Base-by-base conservation (phyloP, 495 filamentous ascomycete genomes). In the Ramalina peruviana region DNA sequence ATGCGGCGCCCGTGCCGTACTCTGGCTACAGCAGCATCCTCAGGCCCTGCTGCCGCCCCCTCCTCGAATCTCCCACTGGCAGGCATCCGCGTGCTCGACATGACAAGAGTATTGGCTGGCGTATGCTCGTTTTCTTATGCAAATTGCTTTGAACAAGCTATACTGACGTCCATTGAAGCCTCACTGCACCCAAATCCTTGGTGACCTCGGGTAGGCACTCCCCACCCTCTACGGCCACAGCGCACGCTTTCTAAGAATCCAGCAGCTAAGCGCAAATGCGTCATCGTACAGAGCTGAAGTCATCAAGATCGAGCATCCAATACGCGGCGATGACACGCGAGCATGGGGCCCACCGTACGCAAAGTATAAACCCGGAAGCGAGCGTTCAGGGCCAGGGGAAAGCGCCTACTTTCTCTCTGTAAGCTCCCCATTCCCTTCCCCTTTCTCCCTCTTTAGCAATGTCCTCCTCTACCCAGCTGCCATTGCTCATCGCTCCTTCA, bases 271-370 rank as follows among this genome's bases (percentile, higher is more conserved):
- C 30, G 30, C 30, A 13, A 2, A 33, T 33, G 1, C 1, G 0
- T 33, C 9, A 11, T 33, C 9, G 30, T 33, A 40, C 52, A 96
- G 90, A 42, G 92, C 92, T 49, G 90, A 97, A 54, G 78, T 98
- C 3, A 95, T 98, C 66, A 98, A 98, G 63, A 76, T 97, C 46
- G 92, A 98, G 63, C 93, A 98, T 65, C 93, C 92, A 5, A 77
- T 73, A 0, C 74, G 86, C 37, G 92, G 92, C 26, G 92, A 98
- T 60, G 92, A 98, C 63, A 98, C 92, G 20, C 72, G 92, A 52
- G 88, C 88, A 42, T 98, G 92, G 92, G 92, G 92, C 1, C 92
- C 92, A 20, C 92, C 92, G 26, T 97, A 90, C 68, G 92, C 92
- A 25, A 74, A 75, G 43, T 86, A 92, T 60, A 66, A 65, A 30